phyloP scores from a whole-genome alignment of 495 filamentous ascomycete species.

The Daldinia grandis region DNA sequence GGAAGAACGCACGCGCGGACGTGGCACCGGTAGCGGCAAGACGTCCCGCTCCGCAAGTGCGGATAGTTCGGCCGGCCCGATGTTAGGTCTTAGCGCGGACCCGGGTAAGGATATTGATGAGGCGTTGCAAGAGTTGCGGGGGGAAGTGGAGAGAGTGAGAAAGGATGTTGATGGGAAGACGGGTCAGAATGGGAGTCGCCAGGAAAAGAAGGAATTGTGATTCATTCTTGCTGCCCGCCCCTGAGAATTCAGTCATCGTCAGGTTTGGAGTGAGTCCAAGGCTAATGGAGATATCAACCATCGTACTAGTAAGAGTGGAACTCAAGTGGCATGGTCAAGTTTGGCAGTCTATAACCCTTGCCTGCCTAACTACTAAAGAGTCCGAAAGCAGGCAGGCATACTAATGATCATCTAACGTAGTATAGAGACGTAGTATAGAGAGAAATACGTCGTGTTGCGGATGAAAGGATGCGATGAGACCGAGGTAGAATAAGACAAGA shows the following conservation, averaged over 20 bases:
- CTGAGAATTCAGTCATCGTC: too few relatives aligned
- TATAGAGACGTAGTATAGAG: too few relatives aligned
- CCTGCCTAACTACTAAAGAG: too few relatives aligned
- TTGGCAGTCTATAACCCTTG: neutral
- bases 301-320: neutral
- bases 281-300: neutral
- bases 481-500: neutral
- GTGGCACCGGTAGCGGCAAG: conserved; percentile 44
- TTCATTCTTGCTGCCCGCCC: too few relatives aligned
- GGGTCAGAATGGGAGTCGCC: neutral
- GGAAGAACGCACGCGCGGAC: conserved; percentile 60
- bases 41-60: conserved; percentile 46
- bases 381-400: neutral
- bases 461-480: neutral
- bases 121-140: conserved; percentile 75
- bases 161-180: neutral
- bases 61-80: conserved; percentile 56
- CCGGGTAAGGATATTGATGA: conserved; percentile 81
- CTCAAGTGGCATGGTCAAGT: neutral
- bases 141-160: conserved; percentile 61
- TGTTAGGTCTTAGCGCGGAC: conserved; percentile 81
- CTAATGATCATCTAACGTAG: neutral
- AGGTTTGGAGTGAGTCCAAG: neutral
- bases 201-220: conserved; percentile 19
- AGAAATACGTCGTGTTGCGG: neutral